Base-by-base conservation (phyloP, 2,329 filamentous ascomycete genomes). In the Alternaria rosae region DNA sequence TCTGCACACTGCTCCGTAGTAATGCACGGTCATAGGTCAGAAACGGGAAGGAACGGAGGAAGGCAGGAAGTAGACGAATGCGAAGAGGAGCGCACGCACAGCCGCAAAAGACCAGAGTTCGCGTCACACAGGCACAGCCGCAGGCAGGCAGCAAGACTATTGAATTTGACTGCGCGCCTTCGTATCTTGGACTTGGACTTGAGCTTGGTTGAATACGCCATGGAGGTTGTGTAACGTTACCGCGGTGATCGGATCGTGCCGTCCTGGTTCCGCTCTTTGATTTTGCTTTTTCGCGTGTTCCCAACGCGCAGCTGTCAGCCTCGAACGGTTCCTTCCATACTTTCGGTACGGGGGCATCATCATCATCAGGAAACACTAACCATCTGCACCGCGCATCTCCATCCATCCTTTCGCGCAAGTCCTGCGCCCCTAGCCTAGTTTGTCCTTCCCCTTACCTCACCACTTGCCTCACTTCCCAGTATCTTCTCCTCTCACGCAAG, bases 1-100 rank as follows among this genome's bases (percentile, higher is more conserved):
- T 23, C 47, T 51, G 47, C 21, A 45, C 47, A 43, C 45, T 51
- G 58, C 54, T 57, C 54, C 45, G 45, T 61, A 57, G 54, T 30
- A 57, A 51, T 51, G 32, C 35, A 47, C 45, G 21, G 25, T 30
- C 35, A 48, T 48, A 38, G 23, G 43, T 47, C 43, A 38, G 53
- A 42, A 51, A 51, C 4, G 20, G 44, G 35, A 32, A 50, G 44
- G 42, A 50, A 41, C 51, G 32, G 32, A 21, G 28, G 41, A 58
- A 17, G 41, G 28, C 25, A 17, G n/a, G n/a, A 38, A 23, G 50
- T 25, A 35, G 30, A 42, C 12, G 35, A 8, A 54, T 38, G 35
- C 35, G 35, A 8, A 38, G 35, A 38, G 35, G 35, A 38, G 35
- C 35, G 35, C 8, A 38, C 35, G 56, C 56, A 59, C 50, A 59